Base-by-base conservation (phyloP, 352 stramenopile genomes). In the Phytopythium litorale region DNA sequence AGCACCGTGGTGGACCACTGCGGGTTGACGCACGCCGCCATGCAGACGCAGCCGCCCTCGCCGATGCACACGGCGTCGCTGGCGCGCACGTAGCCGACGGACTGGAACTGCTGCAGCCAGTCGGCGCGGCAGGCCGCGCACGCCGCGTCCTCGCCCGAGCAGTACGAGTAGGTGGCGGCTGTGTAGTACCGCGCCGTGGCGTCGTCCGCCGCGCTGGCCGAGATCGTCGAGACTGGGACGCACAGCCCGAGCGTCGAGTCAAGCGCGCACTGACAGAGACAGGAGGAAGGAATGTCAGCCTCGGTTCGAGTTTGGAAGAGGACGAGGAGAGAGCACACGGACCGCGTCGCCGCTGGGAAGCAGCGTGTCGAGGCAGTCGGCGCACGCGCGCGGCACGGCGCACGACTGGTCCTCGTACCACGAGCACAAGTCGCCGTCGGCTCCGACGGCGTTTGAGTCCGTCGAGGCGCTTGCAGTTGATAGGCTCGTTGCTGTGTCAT, bases 381-480 rank as follows among this genome's bases (percentile, higher is more conserved):
- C 66, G 25, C 69, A 65, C 3, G 65, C 62, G 12, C 69, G 69
- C 25, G 69, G 62, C 37, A 55, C 50, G 2, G 48, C 43, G 48
- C 69, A 76, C 30, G 32, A 62, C n/a, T 63, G 37, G 21, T 61
- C 63, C 0, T 53, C 64, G 54, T 77, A 77, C 70, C 70, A 77
- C 6, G 64, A 69, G 61, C 70, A 77, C 15, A 60, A 68, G 58
- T 77, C 70, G 50, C 55, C 54, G 11, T 18, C 23, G 51, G 52
- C 32, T 12, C 32, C 52, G 52, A 21, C n/a, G 19, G 28, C 12
- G 4, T 35, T 9, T 28, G 64, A 32, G 23, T 13, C 18, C 0
- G 46, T 6, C 19, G 42, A 49, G 7, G 42, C 18, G 19, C 42
- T 49, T 21, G 38, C 15, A 4, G 40, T 45, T 19, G 40, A 21